Evolutionary conservation across 2,329 filamentous ascomycete genomes (phyloP).

Genomic region (Aspergillus novofumigatus): DNA sequence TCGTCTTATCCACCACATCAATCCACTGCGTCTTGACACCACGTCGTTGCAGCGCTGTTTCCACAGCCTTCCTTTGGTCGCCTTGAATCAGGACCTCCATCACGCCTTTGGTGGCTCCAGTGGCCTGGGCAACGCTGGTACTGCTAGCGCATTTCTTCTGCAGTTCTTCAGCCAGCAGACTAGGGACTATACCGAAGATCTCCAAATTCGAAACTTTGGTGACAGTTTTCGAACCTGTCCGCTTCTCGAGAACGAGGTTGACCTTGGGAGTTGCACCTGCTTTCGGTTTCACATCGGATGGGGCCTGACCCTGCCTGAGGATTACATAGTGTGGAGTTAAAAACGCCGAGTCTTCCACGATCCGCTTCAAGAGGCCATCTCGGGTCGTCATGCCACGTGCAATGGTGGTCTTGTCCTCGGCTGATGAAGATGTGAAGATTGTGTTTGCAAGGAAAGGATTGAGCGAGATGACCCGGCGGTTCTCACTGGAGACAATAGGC

Average conservation of each 20-base stretch:
- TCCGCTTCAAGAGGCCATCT: slow-evolving; percentile 57
- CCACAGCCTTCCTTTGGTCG: slow-evolving; percentile 58
- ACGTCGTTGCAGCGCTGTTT: slow-evolving; percentile 56
- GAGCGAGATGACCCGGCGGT: slow-evolving; percentile 59
- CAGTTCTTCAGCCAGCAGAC: slow-evolving; percentile 60
- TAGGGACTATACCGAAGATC: slow-evolving; percentile 57
- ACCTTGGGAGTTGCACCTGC: slow-evolving; percentile 59
- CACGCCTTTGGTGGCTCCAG: slow-evolving; percentile 59
- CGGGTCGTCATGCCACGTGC: slow-evolving; percentile 56
- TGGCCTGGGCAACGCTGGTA: slow-evolving; percentile 59
- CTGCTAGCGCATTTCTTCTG: slow-evolving; percentile 66
- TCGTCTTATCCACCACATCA: slow-evolving; percentile 64
- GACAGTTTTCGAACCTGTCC: slow-evolving; percentile 63
- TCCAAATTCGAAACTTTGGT: slow-evolving; percentile 62
- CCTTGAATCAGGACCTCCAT: slow-evolving; percentile 67
- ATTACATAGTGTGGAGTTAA: slow-evolving; percentile 57
- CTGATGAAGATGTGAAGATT: slow-evolving; percentile 52
- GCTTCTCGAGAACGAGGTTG: slow-evolving; percentile 57
- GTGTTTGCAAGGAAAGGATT: slow-evolving; percentile 61
- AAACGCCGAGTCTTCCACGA: slow-evolving; percentile 47
- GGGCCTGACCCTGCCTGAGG: slow-evolving; percentile 39
- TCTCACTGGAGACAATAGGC: slow-evolving; percentile 52
- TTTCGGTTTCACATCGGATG: slow-evolving; percentile 54
- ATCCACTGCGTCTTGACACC: slow-evolving; percentile 59
- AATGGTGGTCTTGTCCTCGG: slow-evolving; percentile 53